Base-by-base conservation (phyloP, 73 alveolate species). In the Stentor roeselii region DNA sequence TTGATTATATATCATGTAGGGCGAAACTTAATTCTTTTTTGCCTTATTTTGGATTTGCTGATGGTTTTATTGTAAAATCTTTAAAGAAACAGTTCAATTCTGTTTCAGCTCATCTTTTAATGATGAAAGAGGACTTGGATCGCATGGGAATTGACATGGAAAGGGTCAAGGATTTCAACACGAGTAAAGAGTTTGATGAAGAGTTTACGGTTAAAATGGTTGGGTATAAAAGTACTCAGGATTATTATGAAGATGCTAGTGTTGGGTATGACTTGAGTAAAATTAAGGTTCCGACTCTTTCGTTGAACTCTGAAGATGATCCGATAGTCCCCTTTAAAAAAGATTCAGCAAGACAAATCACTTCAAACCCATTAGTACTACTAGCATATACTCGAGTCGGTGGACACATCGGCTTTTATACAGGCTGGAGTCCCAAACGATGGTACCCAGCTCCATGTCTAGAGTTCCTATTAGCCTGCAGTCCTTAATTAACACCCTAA, bases 321-420 rank as follows among this genome's bases (percentile, higher is more conserved):
- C 84, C 84, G 14, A 35, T 76, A 39, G 60, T 37, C 1, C 14
- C 36, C 3, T 21, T 1, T 39, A 27, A 76, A 39, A 36, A 67
- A 15, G 39, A 36, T 0, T 67, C 84, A 76, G 27, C 14, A 27
- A 67, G 39, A 21, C 36, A 76, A 41, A 27, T 76, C 21, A 27
- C 14, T 36, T 37, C 30, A 27, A 76, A 76, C 2, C 75, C 60
- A 21, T 36, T 36, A 36, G 21, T 76, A 21, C 32, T 76, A 21
- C 59, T 76, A 76, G 84, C 84, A n/a, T 34, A 36, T 21, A 76
- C 84, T 2, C 15, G 39, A 37, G n/a, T n/a, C 21, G 84, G 84
- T 27, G 84, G 84, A 36, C 84, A 76, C 39, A n/a, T 76, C 0
- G 74, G 41, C 37, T 76, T 15, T n/a, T 76, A 27, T 27, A n/a